A percentile compares a stretch with the other conserved stretches of the same genome.
Evolutionary conservation across 345 rosid species (phyloP).

Genomic region (Eucalyptus caleyi): DNA sequence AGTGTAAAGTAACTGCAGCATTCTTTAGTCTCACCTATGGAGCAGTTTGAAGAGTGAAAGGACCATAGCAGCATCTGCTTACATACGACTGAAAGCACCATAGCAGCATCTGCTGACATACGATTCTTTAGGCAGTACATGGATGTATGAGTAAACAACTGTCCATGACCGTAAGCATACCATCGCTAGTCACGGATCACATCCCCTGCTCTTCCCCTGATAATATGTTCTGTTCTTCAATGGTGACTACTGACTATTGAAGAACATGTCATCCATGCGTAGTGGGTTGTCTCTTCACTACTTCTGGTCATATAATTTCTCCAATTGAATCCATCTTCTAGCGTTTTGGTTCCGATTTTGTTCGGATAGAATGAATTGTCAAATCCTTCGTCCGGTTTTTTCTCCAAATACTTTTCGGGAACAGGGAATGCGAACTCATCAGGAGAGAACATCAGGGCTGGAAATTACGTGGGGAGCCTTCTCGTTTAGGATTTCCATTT

Average conservation of each 20-base stretch:
- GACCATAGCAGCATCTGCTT: not conserved
- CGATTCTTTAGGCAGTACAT: not conserved
- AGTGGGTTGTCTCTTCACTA: not conserved
- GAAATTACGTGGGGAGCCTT: not conserved
- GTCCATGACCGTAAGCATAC: not conserved
- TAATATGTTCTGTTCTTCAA: not conserved
- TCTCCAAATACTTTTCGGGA: not conserved
- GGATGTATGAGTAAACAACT: not conserved
- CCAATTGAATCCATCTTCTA: not conserved
- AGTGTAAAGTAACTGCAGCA: fast-evolving
- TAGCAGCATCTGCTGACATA: too few relatives aligned
- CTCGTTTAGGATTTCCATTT: not conserved
- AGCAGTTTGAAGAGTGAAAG: not conserved
- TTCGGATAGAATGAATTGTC: not conserved
- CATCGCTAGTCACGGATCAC: too few relatives aligned
- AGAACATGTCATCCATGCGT: not conserved
- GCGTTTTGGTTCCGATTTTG: fast-evolving
- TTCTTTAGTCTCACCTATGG: not conserved
- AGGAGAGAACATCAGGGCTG: not conserved
- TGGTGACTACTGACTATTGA: not conserved
- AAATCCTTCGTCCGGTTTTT: not conserved
- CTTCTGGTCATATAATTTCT: not conserved
- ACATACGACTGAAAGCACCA: not conserved
- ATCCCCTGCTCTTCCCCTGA: not conserved
- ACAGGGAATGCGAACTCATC: not conserved